These are phyloP conservation scores for Tubosaeta sp. DNA, from an alignment of 768 basidiomycete species.

Conservation along the genomic window DNA sequence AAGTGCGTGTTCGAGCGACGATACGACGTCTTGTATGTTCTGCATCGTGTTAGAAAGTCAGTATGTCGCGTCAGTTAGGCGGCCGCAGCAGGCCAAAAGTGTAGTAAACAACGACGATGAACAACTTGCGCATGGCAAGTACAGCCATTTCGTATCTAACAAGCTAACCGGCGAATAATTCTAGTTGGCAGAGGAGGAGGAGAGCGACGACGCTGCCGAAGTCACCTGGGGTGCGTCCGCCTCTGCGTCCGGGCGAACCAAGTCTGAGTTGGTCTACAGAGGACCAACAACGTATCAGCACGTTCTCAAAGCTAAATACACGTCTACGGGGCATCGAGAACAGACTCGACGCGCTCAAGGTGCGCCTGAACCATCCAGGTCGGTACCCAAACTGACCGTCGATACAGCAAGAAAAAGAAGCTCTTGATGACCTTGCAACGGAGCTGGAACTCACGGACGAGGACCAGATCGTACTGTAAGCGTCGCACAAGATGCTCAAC, in stretches of 20 bases:
- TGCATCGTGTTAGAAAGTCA: slow-evolving; percentile 5
- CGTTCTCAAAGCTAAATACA: slow-evolving; percentile 88
- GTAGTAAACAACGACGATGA: slow-evolving; percentile 21
- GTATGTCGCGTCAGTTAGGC: not conserved
- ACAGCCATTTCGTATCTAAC: not conserved
- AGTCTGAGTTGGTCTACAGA: slow-evolving; percentile 33
- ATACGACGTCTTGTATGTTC: not conserved
- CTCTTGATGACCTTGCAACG: slow-evolving; percentile 80
- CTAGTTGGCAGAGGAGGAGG: slow-evolving; percentile 74
- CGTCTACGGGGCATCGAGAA: slow-evolving; percentile 70
- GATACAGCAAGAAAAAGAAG: slow-evolving; percentile 86
- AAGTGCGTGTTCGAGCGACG: slow-evolving; percentile 8
- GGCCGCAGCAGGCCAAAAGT: not conserved
- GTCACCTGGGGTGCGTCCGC: slow-evolving; percentile 76
- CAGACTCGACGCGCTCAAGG: slow-evolving; percentile 70
- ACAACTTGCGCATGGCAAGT: slow-evolving; percentile 56
- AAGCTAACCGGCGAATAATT: not conserved
- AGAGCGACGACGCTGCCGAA: slow-evolving; percentile 67
- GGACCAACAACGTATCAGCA: slow-evolving; percentile 89
- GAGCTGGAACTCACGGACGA: slow-evolving; percentile 91
- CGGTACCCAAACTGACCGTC: not conserved
- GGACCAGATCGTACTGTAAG: slow-evolving; percentile 73
- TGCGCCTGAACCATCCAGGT: slow-evolving; percentile 26
- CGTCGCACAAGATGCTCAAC: slow-evolving; percentile 28
- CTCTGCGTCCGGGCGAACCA: not conserved